Conservation (phyloP, 2,329 filamentous ascomycete genomes). For the Zarea fungicola region DNA sequence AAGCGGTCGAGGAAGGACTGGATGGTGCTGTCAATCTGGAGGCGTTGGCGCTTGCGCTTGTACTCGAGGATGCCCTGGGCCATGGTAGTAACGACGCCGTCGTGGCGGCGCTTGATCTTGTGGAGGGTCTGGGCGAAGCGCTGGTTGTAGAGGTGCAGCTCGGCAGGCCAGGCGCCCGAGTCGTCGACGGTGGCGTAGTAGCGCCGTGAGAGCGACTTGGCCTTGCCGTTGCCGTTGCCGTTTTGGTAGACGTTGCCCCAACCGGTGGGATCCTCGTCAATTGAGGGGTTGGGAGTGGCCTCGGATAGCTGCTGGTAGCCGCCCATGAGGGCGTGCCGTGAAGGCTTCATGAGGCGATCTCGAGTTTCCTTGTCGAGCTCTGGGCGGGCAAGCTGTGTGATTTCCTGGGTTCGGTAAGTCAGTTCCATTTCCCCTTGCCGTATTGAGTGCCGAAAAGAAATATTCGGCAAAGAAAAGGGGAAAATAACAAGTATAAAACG, state of each 20-base stretch:
- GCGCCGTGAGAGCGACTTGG: constrained; percentile 46
- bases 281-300: constrained; percentile 84
- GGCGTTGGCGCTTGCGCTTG: constrained; percentile 90
- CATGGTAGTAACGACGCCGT: constrained; percentile 95
- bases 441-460: no score
- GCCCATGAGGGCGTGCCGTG: constrained; percentile 49
- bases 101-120: constrained; percentile 91
- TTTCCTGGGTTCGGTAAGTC: constrained; percentile 59
- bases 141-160: constrained; percentile 90
- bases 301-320: constrained; percentile 65
- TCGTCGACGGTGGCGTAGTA: constrained; percentile 95
- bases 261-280: constrained; percentile 72
- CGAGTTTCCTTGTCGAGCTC: constrained; percentile 69
- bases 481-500: not conserved
- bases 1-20: constrained; percentile 97
- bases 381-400: constrained; percentile 79
- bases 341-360: constrained; percentile 69
- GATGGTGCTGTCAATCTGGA: constrained; percentile 97
- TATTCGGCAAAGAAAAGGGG: not conserved
- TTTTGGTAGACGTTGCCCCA: constrained; percentile 41
- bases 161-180: constrained; percentile 82
- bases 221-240: constrained; percentile 40
- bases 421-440: no score
- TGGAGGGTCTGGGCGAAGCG: constrained; percentile 84
- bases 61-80: constrained; percentile 97